Base-by-base conservation (phyloP, 2,329 filamentous ascomycete genomes). In the Talaromyces sp. region DNA sequence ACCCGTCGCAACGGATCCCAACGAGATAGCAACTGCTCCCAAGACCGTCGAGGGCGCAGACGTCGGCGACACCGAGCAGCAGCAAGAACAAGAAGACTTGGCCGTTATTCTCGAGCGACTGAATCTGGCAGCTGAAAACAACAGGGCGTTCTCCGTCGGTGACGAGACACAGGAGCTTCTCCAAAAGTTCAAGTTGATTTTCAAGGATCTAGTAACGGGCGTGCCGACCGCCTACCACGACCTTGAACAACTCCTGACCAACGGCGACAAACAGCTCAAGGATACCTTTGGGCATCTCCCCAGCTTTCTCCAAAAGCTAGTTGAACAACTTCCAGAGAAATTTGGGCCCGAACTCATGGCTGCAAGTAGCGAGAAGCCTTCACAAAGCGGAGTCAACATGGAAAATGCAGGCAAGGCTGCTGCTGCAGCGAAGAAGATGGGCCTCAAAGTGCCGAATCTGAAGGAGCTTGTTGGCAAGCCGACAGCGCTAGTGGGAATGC, bases 161-260 rank as follows among this genome's bases (percentile, higher is more conserved):
- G 85, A 87, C 63, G 92, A 96, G 68, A 94, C 91, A 0, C 87
- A 92, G 64, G 89, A 91, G 65, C 83, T 96, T 33, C 85, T 96
- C 57, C 85, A 87, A 59, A 87, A 88, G 65, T 99, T 99, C 82
- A 96, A 92, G 1, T 82, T 92, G 61, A 88, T 97, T 36, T 89
- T 99, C 71, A 95, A 94, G 73, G 95, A 99, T 73, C 85, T 97
- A 16, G 86, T 95, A 69, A 93, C 92, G 72, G 95, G 95, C 64
- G 95, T 92, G 1, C 95, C 95, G 3, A 97, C 94, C 0, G 95
- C 95, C 2, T 96, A 96, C 75, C 84, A 89, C 71, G 95, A 99
- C 73, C 87, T 99, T n/a, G 87, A 88, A 68, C 85, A 83, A 71
- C 79, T 89, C 18, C 79, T 89, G 65, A 86, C 81, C 9, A 85